phyloP scores from a whole-genome alignment of 495 filamentous ascomycete genomes.

The Penicillium cosmopolitanum region DNA sequence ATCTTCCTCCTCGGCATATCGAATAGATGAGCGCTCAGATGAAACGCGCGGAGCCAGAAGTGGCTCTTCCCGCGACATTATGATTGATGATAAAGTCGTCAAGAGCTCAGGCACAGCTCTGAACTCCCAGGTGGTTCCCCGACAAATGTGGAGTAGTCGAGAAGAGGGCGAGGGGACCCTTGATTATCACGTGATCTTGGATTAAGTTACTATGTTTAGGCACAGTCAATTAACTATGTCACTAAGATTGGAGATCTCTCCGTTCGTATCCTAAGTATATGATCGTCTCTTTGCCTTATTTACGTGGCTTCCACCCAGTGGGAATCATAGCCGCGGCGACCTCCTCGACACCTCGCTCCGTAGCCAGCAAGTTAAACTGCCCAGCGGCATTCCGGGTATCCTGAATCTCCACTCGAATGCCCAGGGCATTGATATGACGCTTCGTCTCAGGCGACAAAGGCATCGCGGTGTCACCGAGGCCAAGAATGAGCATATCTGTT shows the following conservation, averaged over 20 bases:
- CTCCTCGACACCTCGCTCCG: slow-evolving; percentile 75
- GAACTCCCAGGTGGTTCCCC: slow-evolving; percentile 3
- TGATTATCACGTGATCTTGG: too few species aligned
- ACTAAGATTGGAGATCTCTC: neutral
- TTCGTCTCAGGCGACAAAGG: slow-evolving; percentile 78
- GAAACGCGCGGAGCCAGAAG: slow-evolving; percentile 48
- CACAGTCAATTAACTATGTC: neutral
- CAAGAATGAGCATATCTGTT: slow-evolving; percentile 85
- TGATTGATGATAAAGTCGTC: slow-evolving; percentile 7
- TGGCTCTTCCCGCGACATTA: slow-evolving; percentile 51
- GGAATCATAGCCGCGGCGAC: slow-evolving; percentile 91
- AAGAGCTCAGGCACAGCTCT: slow-evolving; percentile 13
- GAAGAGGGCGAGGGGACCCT: too few species aligned
- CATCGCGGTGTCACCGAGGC: slow-evolving; percentile 72
- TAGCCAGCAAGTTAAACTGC: slow-evolving; percentile 85
- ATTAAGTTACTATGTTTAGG: too few species aligned
- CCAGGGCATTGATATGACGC: slow-evolving; percentile 70
- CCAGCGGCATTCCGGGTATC: slow-evolving; percentile 94
- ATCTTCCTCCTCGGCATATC: slow-evolving; percentile 63
- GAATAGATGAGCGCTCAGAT: slow-evolving; percentile 50
- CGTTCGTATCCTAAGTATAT: neutral
- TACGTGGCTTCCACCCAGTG: slow-evolving; percentile 72
- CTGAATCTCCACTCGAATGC: slow-evolving; percentile 84
- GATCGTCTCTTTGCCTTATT: slow-evolving; percentile 10
- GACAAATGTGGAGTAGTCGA: neutral